phyloP scores from a whole-genome alignment of 495 filamentous ascomycete genomes.

The Stereocaulon alpinum region DNA sequence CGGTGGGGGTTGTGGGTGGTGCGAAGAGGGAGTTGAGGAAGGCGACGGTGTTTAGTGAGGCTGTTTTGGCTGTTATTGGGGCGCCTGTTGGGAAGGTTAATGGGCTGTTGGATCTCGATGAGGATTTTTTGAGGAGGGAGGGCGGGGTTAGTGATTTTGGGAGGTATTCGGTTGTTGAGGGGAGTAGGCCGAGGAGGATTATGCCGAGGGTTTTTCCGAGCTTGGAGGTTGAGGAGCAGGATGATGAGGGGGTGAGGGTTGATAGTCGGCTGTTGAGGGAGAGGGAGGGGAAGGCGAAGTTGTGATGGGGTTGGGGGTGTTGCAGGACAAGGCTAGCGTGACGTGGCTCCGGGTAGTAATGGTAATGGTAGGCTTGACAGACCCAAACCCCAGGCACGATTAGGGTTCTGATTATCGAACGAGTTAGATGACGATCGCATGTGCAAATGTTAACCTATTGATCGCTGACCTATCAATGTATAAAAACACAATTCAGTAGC shows the following conservation, averaged over 20 bases:
- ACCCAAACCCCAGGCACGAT: too few relatives aligned
- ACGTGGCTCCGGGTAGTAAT: too few relatives aligned
- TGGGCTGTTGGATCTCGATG: constrained; percentile 63
- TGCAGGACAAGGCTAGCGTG: too few relatives aligned
- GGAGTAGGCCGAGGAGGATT: constrained; percentile 56
- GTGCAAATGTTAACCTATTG: too few relatives aligned
- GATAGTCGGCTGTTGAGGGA: constrained; percentile 47
- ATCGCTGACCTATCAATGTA: too few relatives aligned
- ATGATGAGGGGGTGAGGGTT: constrained; percentile 64
- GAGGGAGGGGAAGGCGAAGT: background rate
- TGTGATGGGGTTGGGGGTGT: background rate
- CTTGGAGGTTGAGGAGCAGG: constrained; percentile 66
- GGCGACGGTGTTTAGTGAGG: constrained; percentile 36
- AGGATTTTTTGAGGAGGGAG: constrained; percentile 65
- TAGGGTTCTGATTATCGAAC: too few relatives aligned
- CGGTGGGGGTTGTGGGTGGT: background rate
- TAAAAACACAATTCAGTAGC: too few relatives aligned
- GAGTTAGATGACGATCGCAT: too few relatives aligned
- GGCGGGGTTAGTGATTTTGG: constrained; percentile 62
- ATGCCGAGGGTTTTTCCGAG: constrained; percentile 68
- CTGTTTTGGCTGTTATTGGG: constrained; percentile 61
- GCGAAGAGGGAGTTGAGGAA: constrained; percentile 1
- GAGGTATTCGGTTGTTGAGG: constrained; percentile 58
- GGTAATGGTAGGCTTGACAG: too few relatives aligned
- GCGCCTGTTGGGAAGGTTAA: constrained; percentile 54